Evolutionary conservation across 345 rosid genomes (phyloP).

Genomic region (Excoecaria cochinchinensis): DNA sequence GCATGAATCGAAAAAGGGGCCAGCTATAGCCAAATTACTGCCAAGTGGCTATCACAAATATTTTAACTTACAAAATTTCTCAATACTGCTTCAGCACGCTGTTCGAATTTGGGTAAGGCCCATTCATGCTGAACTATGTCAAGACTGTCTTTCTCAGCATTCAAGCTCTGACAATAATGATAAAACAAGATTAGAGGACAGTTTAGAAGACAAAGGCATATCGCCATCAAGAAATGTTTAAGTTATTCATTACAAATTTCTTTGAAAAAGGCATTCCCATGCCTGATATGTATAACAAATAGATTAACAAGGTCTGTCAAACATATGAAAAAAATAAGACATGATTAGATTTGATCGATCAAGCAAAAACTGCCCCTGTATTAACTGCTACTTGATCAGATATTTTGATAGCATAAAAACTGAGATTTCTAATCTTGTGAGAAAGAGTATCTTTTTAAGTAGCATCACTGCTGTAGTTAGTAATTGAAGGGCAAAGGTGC

Average conservation of each 20-base stretch:
- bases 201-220: neutral
- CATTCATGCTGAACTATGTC: conserved; percentile 36
- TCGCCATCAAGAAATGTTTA: neutral
- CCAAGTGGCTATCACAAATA: neutral
- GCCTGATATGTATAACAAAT: too few species aligned
- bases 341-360: too few species aligned
- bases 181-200: conserved; percentile 3
- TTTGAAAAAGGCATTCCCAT: neutral
- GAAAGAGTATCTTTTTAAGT: too few species aligned
- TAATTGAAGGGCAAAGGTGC: too few species aligned
- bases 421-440: too few species aligned
- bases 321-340: too few species aligned
- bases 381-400: too few species aligned
- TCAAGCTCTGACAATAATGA: conserved; percentile 53
- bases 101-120: conserved; percentile 88
- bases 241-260: neutral
- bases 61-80: conserved; percentile 60
- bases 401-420: too few species aligned
- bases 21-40: neutral
- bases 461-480: too few species aligned
- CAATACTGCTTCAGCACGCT: conserved; percentile 78
- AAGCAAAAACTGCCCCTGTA: too few species aligned
- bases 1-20: neutral
- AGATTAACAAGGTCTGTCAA: too few species aligned
- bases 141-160: conserved; percentile 35